These are phyloP conservation scores for Hericium alpestre DNA, from an alignment of 768 basidiomycete genomes.

Conservation along the genomic window DNA sequence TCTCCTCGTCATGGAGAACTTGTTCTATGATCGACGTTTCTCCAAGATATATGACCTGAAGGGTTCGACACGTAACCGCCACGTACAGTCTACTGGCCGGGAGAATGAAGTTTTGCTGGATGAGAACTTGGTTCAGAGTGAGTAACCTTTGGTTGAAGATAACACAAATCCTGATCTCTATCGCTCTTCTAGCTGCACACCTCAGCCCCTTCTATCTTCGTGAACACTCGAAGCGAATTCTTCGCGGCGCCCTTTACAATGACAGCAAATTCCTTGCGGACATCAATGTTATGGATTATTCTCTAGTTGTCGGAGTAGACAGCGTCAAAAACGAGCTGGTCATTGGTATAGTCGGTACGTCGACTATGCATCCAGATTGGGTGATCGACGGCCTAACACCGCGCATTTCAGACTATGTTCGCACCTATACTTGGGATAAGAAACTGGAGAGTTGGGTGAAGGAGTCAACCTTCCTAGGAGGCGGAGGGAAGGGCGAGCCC, in stretches of 20 bases:
- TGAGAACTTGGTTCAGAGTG: conserved; percentile 90
- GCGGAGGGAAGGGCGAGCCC: conserved; percentile 75
- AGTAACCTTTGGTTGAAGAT: background rate
- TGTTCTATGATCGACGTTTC: conserved; percentile 88
- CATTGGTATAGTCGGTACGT: conserved; percentile 90
- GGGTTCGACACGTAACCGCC: conserved; percentile 88
- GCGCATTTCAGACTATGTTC: conserved; percentile 64
- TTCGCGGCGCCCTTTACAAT: conserved; percentile 84
- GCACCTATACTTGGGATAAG: conserved; percentile 98
- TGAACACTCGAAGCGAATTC: conserved; percentile 91
- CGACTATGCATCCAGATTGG: background rate
- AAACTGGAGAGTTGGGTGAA: conserved; percentile 98
- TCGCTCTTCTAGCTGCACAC: conserved; percentile 52
- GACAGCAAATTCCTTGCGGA: conserved; percentile 93
- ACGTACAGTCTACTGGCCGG: conserved; percentile 81
- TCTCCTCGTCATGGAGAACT: conserved; percentile 93
- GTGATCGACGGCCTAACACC: background rate
- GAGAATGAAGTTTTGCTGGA: conserved; percentile 92
- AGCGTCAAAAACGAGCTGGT: conserved; percentile 82
- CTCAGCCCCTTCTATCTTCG: conserved; percentile 85
- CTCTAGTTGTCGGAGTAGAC: conserved; percentile 92
- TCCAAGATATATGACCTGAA: conserved; percentile 97
- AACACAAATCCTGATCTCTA: conserved; percentile 6
- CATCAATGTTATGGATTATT: conserved; percentile 97
- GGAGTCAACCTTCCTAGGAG: conserved; percentile 84